Evolutionary conservation across 129 eudicot species (phyloP).

Genomic region (Helianthus annuus): DNA sequence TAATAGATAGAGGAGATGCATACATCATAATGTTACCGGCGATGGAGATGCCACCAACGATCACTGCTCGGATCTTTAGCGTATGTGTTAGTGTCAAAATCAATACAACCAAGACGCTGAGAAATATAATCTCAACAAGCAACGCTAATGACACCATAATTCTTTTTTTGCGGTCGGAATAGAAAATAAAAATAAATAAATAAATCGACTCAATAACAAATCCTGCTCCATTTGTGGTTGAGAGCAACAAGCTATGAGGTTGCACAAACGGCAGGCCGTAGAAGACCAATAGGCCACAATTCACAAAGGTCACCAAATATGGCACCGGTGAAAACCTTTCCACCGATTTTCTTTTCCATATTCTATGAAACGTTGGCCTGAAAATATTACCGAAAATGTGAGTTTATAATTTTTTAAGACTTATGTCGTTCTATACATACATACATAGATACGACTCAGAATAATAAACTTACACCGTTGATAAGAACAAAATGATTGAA

Average conservation of each 20-base stretch:
- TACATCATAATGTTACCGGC: slow-evolving; percentile 67
- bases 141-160: slow-evolving; percentile 31
- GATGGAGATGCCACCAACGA: slow-evolving; percentile 65
- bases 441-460: not conserved
- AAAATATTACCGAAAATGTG: not conserved
- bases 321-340: slow-evolving; percentile 76
- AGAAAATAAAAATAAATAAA: slow-evolving; percentile 45
- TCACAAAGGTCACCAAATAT: slow-evolving; percentile 69
- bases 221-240: slow-evolving; percentile 76
- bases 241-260: slow-evolving; percentile 63
- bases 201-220: slow-evolving; percentile 55
- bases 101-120: slow-evolving; percentile 41
- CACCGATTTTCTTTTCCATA: slow-evolving; percentile 77
- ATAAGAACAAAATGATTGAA: slow-evolving; percentile 53
- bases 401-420: not conserved
- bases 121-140: slow-evolving; percentile 45
- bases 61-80: slow-evolving; percentile 46
- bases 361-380: slow-evolving; percentile 77
- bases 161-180: slow-evolving; percentile 47
- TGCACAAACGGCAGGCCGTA: slow-evolving; percentile 85
- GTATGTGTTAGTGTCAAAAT: slow-evolving; percentile 50
- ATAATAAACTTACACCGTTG: slow-evolving; percentile 50
- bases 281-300: slow-evolving; percentile 76
- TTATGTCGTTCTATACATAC: not conserved
- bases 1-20: slow-evolving; percentile 75